Base-by-base conservation (phyloP, 495 filamentous ascomycete genomes). In the Xylaria palmicola region DNA sequence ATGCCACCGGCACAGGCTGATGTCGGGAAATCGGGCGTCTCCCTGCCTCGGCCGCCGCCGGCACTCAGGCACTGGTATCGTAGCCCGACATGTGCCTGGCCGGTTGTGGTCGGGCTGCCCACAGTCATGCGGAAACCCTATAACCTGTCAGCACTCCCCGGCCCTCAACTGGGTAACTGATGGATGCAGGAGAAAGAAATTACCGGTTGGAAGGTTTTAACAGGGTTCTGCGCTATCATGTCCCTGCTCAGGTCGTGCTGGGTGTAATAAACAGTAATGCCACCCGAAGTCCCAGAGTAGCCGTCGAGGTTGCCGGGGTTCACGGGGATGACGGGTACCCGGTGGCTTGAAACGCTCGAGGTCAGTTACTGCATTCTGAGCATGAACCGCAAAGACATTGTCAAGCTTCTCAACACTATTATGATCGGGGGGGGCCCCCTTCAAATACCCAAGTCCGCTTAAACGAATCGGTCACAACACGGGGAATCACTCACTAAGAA, bases 111-210 rank as follows among this genome's bases (percentile, higher is more conserved):
- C 17, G 79, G 76, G 62, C 55, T 76, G 43, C 80, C 79, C 34
- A 83, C 78, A 6, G 77, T 78, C 80, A 83, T 83, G 47, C 80
- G 80, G 75, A 83, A 83, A 29, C 80, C 79, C 80, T 82, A 40
- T 2, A 48, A 17, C n/a, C 17, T 20, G 34, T 72, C 58, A 66
- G 56, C 44, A 26, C n/a, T 15, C 17, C 17, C 29, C 8, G 9
- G 9, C n/a, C 4, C 36, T 41, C 43, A 44, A 8, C 24, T 32
- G 34, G 24, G 7, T 77, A 78, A 68, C 72, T 70, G 70, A 81
- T 2, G 17, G 10, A 44, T 1, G 12, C 12, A n/a, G 19, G 19
- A 17, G 9, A n/a, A 5, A 5, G 4, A 1, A 61, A 66, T 39
- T 65, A 80, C 78, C 15, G 79, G 79, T 64, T 72, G 68, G 72